A percentile compares a stretch with the other conserved stretches of the same genome.
Evolutionary conservation across 768 basidiomycete genomes (phyloP).

Genomic region (Boletus insuetus): DNA sequence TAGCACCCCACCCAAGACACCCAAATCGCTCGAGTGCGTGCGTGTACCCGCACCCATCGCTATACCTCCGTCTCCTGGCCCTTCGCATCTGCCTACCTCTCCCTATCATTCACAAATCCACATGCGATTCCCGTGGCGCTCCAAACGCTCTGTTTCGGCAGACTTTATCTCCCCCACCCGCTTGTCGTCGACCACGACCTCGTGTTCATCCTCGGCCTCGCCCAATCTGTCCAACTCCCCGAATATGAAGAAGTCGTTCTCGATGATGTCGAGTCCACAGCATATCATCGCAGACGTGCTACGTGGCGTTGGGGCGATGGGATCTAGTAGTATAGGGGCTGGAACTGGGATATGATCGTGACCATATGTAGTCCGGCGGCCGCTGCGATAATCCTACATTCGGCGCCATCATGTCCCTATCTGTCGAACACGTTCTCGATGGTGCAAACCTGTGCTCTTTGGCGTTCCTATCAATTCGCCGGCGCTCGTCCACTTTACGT

Average conservation of each 20-base stretch:
- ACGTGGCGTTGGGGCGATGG: constrained; percentile 42
- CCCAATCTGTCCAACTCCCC: constrained; percentile 3
- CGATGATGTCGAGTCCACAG: constrained; percentile 13
- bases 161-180: neutral
- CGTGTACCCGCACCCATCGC: neutral
- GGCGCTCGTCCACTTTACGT: neutral
- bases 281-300: constrained; percentile 37
- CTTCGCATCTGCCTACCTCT: neutral
- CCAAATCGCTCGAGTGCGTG: neutral
- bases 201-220: constrained; percentile 5
- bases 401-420: too few species aligned
- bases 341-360: neutral
- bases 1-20: neutral
- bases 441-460: too few species aligned
- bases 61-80: neutral
- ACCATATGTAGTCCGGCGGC: too few species aligned
- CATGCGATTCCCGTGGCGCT: constrained; percentile 8
- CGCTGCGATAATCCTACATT: too few species aligned
- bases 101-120: constrained; percentile 1
- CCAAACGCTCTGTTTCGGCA: constrained; percentile 6
- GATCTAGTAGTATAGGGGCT: neutral
- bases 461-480: too few species aligned
- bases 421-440: too few species aligned
- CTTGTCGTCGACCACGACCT: neutral
- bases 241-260: constrained; percentile 15